A percentile compares a stretch with the other conserved stretches of the same genome.
These are phyloP conservation scores for Plenodomus tracheiphilus DNA, from an alignment of 2,329 filamentous ascomycete species.

Conservation along the genomic window DNA sequence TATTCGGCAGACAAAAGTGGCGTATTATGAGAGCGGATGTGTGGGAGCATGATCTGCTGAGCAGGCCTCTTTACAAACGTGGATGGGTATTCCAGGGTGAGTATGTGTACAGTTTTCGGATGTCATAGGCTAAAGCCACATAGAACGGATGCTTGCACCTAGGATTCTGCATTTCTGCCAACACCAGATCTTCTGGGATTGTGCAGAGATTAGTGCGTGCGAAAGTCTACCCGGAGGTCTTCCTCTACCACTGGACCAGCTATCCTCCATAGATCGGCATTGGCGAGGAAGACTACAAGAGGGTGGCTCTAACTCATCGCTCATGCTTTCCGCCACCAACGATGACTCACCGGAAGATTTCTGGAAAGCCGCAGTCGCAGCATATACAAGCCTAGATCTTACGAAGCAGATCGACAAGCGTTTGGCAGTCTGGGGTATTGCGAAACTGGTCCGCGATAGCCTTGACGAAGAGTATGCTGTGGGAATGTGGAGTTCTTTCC, in stretches of 20 bases:
- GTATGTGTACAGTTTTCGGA: not conserved
- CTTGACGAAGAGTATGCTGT: conserved; percentile 22
- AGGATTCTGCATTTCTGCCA: conserved; percentile 18
- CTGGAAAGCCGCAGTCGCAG: conserved; percentile 21
- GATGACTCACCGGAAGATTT: conserved; percentile 22
- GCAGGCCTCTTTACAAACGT: conserved; percentile 4
- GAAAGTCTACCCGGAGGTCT: conserved; percentile 11
- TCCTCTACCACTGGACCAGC: conserved; percentile 8
- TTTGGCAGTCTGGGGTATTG: conserved; percentile 28
- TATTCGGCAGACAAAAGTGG: conserved; percentile 10
- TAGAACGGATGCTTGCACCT: conserved; percentile 20
- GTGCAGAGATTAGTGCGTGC: conserved; percentile 12
- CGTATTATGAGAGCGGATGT: conserved; percentile 13
- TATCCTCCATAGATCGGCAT: conserved; percentile 12
- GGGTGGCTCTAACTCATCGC: not conserved
- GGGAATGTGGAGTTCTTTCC: conserved; percentile 21
- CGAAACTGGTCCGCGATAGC: conserved; percentile 26
- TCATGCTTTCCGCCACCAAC: conserved; percentile 11
- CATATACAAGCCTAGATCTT: conserved; percentile 25
- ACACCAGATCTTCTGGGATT: conserved; percentile 27
- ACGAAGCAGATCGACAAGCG: conserved; percentile 24
- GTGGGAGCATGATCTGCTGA: conserved; percentile 5
- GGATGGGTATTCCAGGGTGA: conserved; percentile 18
- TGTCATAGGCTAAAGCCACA: not conserved
- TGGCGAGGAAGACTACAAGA: conserved; percentile 10